phyloP scores from a whole-genome alignment of 2,329 filamentous ascomycete species.

The Verticillium longisporum region DNA sequence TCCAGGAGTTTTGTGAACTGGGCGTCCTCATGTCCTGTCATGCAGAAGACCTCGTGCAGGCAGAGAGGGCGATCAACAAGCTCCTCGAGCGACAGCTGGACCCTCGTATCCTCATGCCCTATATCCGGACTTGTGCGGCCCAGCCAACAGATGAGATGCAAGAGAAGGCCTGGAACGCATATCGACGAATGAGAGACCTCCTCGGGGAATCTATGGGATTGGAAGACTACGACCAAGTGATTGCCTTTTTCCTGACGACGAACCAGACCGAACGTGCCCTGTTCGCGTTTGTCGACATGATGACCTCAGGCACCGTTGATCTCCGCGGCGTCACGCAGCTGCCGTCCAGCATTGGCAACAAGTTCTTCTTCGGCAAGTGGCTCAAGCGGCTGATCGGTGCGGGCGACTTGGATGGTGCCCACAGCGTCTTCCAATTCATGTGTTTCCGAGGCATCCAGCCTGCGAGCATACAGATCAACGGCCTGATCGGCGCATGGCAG shows the following conservation, averaged over 20 bases:
- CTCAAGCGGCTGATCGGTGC: slow-evolving; percentile 74
- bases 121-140: slow-evolving; percentile 63
- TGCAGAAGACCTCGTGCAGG: slow-evolving; percentile 50
- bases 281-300: slow-evolving; percentile 83
- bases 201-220: slow-evolving; percentile 58
- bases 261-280: slow-evolving; percentile 62
- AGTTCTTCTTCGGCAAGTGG: slow-evolving; percentile 85
- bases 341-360: slow-evolving; percentile 53
- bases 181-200: slow-evolving; percentile 55
- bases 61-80: slow-evolving; percentile 47
- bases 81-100: slow-evolving; percentile 44
- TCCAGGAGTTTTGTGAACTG: slow-evolving; percentile 53
- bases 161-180: slow-evolving; percentile 59
- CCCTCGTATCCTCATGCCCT: slow-evolving; percentile 53
- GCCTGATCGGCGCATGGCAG: slow-evolving; percentile 72
- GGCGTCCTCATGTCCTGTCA: slow-evolving; percentile 59
- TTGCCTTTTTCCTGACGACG: slow-evolving; percentile 62
- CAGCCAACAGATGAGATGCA: slow-evolving; percentile 36
- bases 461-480: slow-evolving; percentile 72
- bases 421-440: slow-evolving; percentile 70
- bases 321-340: slow-evolving; percentile 33
- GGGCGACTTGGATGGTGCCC: slow-evolving; percentile 63
- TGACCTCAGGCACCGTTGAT: slow-evolving; percentile 54
- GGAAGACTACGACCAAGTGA: slow-evolving; percentile 71
- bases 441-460: slow-evolving; percentile 59